A percentile compares a stretch with the other conserved stretches of the same genome.
phyloP scores from a whole-genome alignment of 2,329 filamentous ascomycete genomes.

The Penicillium sp. region DNA sequence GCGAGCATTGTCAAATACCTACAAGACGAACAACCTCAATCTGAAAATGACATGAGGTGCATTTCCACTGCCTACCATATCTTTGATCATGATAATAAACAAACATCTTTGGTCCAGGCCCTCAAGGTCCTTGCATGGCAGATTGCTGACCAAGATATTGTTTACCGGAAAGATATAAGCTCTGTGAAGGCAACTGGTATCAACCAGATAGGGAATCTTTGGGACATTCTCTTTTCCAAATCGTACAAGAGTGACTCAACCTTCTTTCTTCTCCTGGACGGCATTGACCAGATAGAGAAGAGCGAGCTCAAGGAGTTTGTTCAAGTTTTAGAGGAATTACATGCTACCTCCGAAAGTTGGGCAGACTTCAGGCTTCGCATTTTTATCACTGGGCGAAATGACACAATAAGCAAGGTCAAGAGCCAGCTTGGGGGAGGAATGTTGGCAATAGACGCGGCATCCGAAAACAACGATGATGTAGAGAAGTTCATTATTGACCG shows the following conservation, averaged over 20 bases:
- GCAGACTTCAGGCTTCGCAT: conserved; percentile 18
- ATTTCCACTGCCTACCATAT: conserved; percentile 3
- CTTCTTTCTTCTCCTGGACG: conserved; percentile 47
- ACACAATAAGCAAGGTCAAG: conserved; percentile 19
- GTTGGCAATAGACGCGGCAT: conserved; percentile 14
- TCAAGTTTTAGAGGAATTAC: conserved; percentile 13
- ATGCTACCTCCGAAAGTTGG: conserved; percentile 5
- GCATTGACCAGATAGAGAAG: conserved; percentile 47
- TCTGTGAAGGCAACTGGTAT: conserved; percentile 5
- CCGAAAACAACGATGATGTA: conserved; percentile 22
- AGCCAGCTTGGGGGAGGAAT: conserved; percentile 8
- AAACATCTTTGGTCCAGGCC: conserved; percentile 3
- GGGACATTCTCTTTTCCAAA: conserved; percentile 12
- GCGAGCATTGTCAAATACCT: conserved; percentile 4
- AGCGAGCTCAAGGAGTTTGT: conserved; percentile 21
- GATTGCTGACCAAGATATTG: conserved; percentile 9
- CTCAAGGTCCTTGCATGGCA: conserved; percentile 14
- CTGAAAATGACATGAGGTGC: conserved; percentile 6
- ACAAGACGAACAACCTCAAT: conserved; percentile 5
- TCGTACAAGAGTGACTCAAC: conserved; percentile 23
- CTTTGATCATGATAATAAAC: not conserved
- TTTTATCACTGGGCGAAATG: conserved; percentile 18
- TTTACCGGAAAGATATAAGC: conserved; percentile 14
- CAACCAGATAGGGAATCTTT: conserved; percentile 10
- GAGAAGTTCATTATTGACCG: conserved; percentile 22